Base-by-base conservation (phyloP, 495 filamentous ascomycete genomes). In the Aspergillus biplanus region DNA sequence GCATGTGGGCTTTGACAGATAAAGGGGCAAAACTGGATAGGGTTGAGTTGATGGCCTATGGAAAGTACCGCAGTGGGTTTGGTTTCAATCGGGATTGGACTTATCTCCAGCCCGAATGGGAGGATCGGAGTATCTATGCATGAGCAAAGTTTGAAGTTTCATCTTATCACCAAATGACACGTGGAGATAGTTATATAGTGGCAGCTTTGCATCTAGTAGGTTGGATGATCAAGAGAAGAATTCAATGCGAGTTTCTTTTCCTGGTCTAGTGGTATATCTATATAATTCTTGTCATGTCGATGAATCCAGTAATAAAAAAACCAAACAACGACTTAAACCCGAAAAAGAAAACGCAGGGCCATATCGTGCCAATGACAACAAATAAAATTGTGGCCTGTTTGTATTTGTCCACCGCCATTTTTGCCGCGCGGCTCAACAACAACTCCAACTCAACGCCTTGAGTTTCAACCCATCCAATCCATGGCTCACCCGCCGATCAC, bases 1-100 rank as follows among this genome's bases (percentile, higher is more conserved):
- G 76, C 63, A 12, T 84, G 59, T 84, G 81, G 80, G 78, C 75
- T 7, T 66, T 78, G 71, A 76, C 70, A 9, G 79, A 80, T 46
- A 65, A 52, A 12, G 76, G 75, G 15, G 79, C 72, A 6, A 62
- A 56, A 37, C 37, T 82, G 52, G 71, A 73, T 44, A 63, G 61
- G 46, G 75, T 82, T 52, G 73, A 78, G 57, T 50, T 80, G 33
- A 61, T 69, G 44, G 66, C 61, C 32, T 78, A 76, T 63, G 75
- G 62, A 12, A 67, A 63, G 48, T 77, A 82, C 67, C 74, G 73
- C 52, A 80, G 76, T 52, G 75, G 75, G 8, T 82, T 84, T 59
- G 59, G 72, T 49, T 81, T 82, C 57, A 72, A 73, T 58, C 65
- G 67, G 53, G 74, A 81, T 69, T 80, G 80, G 79, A 67, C 65